These are phyloP conservation scores for Eucalyptus cloeziana DNA, from an alignment of 345 rosid genomes.

Conservation along the genomic window DNA sequence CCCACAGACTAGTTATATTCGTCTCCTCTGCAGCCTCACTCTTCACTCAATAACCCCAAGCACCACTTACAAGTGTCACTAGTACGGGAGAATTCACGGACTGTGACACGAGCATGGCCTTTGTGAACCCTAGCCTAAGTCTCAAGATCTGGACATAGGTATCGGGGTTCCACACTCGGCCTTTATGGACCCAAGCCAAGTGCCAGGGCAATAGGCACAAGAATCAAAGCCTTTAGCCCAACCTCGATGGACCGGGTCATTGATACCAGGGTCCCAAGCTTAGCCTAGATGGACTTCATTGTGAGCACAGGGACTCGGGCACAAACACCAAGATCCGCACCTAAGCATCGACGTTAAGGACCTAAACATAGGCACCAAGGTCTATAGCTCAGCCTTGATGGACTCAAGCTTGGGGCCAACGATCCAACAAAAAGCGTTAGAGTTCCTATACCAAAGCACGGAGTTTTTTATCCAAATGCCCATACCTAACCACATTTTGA, in stretches of 20 bases:
- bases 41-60: too few relatives aligned
- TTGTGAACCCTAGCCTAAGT: background rate
- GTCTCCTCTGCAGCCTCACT: too few relatives aligned
- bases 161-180: background rate
- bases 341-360: background rate
- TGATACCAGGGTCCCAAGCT: fast-evolving
- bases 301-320: fast-evolving
- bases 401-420: fast-evolving
- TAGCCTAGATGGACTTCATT: background rate
- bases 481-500: background rate
- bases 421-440: background rate
- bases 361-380: background rate
- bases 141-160: background rate
- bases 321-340: fast-evolving
- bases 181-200: background rate
- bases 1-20: too few relatives aligned
- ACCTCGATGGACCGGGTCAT: fast-evolving
- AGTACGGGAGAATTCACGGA: too few relatives aligned
- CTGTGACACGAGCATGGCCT: background rate
- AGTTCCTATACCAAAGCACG: fast-evolving
- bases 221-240: background rate
- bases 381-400: background rate
- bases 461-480: background rate
- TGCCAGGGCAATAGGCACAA: fast-evolving
- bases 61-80: too few relatives aligned